A percentile compares a stretch with the other conserved stretches of the same genome.
Evolutionary conservation across 768 basidiomycete genomes (phyloP).

Genomic region (Pseudohyphozyma bogoriensis): DNA sequence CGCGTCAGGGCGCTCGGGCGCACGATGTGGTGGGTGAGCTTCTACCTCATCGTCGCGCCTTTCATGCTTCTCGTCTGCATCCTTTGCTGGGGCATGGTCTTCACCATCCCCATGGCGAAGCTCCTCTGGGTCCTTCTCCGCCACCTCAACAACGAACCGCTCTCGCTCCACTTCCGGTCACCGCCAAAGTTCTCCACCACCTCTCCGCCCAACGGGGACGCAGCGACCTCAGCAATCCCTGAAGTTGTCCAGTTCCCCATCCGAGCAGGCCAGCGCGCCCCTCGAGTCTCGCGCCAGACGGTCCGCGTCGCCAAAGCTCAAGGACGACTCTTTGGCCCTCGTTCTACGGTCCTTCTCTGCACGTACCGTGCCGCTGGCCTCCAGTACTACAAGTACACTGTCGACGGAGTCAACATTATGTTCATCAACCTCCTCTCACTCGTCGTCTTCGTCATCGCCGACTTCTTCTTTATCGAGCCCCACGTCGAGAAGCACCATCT

Average conservation of each 20-base stretch:
- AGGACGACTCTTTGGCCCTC: constrained; percentile 37
- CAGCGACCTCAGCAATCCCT: not conserved
- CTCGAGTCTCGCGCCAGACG: constrained; percentile 38
- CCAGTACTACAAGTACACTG: constrained; percentile 97
- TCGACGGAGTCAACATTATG: constrained; percentile 95
- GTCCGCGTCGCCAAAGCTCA: constrained; percentile 25
- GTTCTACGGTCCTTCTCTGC: constrained; percentile 80
- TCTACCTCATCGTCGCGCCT: constrained; percentile 72
- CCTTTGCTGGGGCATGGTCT: constrained; percentile 86
- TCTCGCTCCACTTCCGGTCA: constrained; percentile 81
- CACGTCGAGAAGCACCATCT: constrained; percentile 49
- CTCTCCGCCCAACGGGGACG: constrained; percentile 39
- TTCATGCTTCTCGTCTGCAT: constrained; percentile 76
- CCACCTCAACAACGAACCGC: constrained; percentile 66
- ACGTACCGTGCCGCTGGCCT: constrained; percentile 82
- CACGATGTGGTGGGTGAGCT: constrained; percentile 60
- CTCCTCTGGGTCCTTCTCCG: constrained; percentile 89
- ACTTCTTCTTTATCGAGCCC: constrained; percentile 60
- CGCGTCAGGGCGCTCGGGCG: constrained; percentile 33
- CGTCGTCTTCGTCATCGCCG: constrained; percentile 94
- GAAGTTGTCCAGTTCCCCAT: constrained; percentile 25
- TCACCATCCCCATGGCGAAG: constrained; percentile 97
- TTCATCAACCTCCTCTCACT: constrained; percentile 90
- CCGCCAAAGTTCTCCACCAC: constrained; percentile 45
- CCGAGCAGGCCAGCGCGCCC: constrained; percentile 79